These are phyloP conservation scores for Ceratobasidium sp. DNA, from an alignment of 1,284 basidiomycete species.

Conservation along the genomic window DNA sequence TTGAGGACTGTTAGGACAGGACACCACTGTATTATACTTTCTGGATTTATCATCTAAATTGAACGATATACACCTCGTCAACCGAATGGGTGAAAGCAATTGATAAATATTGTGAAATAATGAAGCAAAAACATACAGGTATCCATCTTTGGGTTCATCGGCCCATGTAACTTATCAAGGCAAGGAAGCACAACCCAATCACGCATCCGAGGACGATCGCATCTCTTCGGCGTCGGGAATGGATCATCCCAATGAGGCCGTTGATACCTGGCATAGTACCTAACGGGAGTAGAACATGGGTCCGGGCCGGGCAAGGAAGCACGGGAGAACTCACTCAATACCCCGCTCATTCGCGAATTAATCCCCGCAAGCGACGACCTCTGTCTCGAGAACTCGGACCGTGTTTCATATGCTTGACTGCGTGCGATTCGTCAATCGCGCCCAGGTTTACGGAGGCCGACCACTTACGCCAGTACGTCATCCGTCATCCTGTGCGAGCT, in stretches of 20 bases:
- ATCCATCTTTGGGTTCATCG: conserved; percentile 47
- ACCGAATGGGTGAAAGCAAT: not conserved
- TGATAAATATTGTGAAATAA: not conserved
- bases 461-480: conserved; percentile 80
- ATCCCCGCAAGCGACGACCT: conserved; percentile 75
- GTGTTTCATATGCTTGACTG: conserved; percentile 97
- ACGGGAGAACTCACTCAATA: conserved; percentile 67
- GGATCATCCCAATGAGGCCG: conserved; percentile 90
- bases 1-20: not conserved
- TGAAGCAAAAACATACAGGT: not conserved
- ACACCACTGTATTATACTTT: not conserved
- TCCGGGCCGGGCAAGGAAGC: not conserved
- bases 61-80: no score
- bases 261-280: conserved; percentile 94
- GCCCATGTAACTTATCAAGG: conserved; percentile 80
- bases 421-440: conserved; percentile 8
- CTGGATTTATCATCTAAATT: not conserved
- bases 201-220: conserved; percentile 87
- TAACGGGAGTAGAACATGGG: conserved; percentile 45
- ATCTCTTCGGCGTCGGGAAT: conserved; percentile 86
- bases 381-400: conserved; percentile 92
- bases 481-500: conserved; percentile 95
- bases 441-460: not conserved
- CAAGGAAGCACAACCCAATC: conserved; percentile 82
- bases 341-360: conserved; percentile 81